Conservation (phyloP, 768 basidiomycete genomes). For the Boletus coccyginus region DNA sequence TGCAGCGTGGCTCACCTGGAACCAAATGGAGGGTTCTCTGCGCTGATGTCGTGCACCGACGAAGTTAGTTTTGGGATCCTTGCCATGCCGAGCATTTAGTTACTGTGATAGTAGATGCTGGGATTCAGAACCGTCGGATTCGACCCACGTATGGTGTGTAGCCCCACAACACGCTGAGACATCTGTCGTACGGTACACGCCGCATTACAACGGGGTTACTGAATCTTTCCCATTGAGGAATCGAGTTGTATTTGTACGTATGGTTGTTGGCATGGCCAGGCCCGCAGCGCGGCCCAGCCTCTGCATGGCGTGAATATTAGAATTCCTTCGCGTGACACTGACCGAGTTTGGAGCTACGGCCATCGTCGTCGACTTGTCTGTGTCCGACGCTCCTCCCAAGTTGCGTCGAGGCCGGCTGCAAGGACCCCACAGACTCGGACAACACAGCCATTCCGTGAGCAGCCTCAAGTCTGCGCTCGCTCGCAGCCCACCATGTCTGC, state of each 20-base stretch:
- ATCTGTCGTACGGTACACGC: background rate
- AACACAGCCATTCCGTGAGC: constrained; percentile 5
- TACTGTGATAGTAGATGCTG: background rate
- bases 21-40: constrained; percentile 65
- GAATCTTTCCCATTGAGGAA: too few relatives aligned
- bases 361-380: background rate
- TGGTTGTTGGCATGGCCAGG: too few relatives aligned
- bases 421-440: background rate
- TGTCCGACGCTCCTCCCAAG: too few relatives aligned
- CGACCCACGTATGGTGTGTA: background rate
- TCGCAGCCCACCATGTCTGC: constrained; percentile 33
- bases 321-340: background rate
- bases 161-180: background rate
- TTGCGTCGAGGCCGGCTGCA: background rate
- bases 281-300: too few relatives aligned
- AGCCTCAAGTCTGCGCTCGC: background rate
- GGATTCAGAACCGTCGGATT: too few relatives aligned
- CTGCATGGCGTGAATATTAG: too few relatives aligned
- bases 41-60: constrained; percentile 60
- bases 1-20: constrained; percentile 46
- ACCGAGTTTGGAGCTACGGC: background rate
- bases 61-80: constrained; percentile 43
- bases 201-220: background rate
- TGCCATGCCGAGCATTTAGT: constrained; percentile 5
- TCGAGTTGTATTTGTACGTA: background rate